phyloP scores from a whole-genome alignment of 805 yeast species.

The Cyberlindnera maritima region DNA sequence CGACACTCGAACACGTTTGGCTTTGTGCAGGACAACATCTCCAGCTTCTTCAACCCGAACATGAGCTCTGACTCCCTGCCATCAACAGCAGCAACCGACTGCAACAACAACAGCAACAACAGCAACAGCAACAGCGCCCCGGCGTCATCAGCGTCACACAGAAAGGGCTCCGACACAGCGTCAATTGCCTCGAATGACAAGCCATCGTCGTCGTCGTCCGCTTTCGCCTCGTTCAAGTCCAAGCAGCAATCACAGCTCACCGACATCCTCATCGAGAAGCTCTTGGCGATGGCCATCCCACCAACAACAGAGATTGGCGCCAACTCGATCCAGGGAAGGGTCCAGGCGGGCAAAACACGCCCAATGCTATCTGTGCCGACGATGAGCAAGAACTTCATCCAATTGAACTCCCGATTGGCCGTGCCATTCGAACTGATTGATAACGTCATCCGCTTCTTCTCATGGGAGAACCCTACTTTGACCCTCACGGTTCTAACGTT shows the following conservation, averaged over 20 bases:
- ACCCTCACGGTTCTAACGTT: constrained; percentile 57
- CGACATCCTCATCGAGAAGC: constrained; percentile 70
- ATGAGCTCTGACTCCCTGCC: not conserved
- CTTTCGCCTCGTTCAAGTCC: constrained; percentile 2
- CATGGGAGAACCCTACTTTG: constrained; percentile 62
- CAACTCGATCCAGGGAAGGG: constrained; percentile 48
- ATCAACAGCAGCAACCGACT: not conserved
- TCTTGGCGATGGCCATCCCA: constrained; percentile 71
- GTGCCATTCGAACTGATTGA: constrained; percentile 62
- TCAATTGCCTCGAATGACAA: constrained; percentile 9
- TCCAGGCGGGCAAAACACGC: constrained; percentile 57
- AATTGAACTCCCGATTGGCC: constrained; percentile 59
- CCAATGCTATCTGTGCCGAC: constrained; percentile 68
- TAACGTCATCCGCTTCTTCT: constrained; percentile 47
- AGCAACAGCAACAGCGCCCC: too few relatives aligned
- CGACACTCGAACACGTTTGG: constrained; percentile 12
- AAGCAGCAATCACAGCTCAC: constrained; percentile 36
- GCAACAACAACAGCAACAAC: too few relatives aligned
- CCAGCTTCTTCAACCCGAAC: constrained; percentile 11
- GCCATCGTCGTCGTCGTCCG: constrained; percentile 1
- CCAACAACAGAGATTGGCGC: constrained; percentile 46
- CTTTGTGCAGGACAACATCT: constrained; percentile 19
- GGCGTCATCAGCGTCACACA: not conserved
- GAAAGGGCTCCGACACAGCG: not conserved
- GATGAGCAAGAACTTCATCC: constrained; percentile 67